These are phyloP conservation scores for Gautieria morchelliformis DNA, from an alignment of 768 basidiomycete genomes.

Conservation along the genomic window DNA sequence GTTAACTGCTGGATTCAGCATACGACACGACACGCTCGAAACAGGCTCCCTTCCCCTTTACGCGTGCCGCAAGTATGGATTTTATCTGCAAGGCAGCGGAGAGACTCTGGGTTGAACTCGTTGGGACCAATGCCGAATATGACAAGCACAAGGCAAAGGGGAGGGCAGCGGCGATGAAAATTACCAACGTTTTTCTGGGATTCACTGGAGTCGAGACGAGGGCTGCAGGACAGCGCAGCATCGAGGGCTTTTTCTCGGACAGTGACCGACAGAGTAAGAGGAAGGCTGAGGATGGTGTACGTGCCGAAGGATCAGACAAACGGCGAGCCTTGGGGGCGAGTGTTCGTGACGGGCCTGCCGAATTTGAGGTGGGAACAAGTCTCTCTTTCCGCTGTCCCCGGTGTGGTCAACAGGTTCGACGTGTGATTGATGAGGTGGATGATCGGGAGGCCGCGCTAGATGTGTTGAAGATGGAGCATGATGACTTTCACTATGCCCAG, in stretches of 20 bases:
- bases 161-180: conserved; percentile 35
- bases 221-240: conserved; percentile 75
- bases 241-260: conserved; percentile 71
- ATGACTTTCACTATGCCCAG: conserved; percentile 84
- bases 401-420: background rate
- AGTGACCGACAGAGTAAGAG: background rate
- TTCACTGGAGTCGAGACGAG: conserved; percentile 71
- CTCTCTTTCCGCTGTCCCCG: conserved; percentile 6
- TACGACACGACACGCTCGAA: conserved; percentile 63
- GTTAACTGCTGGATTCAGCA: conserved; percentile 30
- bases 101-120: conserved; percentile 79
- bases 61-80: conserved; percentile 63
- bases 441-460: conserved; percentile 11
- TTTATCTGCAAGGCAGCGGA: conserved; percentile 66
- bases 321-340: background rate
- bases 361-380: conserved; percentile 28
- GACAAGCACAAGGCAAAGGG: conserved; percentile 14
- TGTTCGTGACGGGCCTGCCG: background rate
- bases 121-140: conserved; percentile 35
- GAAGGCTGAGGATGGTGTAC: conserved; percentile 6
- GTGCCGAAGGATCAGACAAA: background rate
- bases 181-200: conserved; percentile 62
- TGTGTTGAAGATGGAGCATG: conserved; percentile 50
- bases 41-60: conserved; percentile 83
- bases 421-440: background rate